Percentiles rank a stretch among this genome's conserved stretches.
Evolutionary conservation across 2,329 filamentous ascomycete genomes (phyloP).

Genomic region (Botrytis galanthina): DNA sequence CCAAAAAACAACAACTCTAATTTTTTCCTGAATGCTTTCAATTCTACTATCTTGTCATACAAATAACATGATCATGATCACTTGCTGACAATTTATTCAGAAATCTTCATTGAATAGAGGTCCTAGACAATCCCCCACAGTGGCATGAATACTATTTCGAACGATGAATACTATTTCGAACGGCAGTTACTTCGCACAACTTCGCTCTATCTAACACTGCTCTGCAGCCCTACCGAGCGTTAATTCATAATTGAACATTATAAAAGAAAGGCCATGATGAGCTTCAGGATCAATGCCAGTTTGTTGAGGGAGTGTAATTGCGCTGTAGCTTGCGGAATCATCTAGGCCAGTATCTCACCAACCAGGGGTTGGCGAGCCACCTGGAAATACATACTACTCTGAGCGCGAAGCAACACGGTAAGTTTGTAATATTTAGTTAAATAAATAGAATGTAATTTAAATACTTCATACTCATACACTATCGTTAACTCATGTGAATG

Average conservation of each 20-base stretch:
- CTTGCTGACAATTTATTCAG: conserved; percentile 54
- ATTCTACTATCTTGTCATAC: conserved; percentile 45
- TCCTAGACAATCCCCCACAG: not conserved
- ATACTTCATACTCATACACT: not conserved
- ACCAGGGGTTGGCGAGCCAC: not conserved
- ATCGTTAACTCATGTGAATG: not conserved
- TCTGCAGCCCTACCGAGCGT: not conserved
- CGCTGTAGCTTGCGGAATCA: not conserved
- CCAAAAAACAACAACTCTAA: conserved; percentile 43
- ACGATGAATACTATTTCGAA: not conserved
- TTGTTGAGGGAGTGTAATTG: not conserved
- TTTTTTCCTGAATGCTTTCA: conserved; percentile 42
- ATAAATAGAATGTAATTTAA: not conserved
- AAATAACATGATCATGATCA: conserved; percentile 35
- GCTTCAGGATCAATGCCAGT: not conserved
- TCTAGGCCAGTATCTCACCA: not conserved
- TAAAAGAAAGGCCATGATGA: not conserved
- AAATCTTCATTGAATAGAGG: conserved; percentile 36
- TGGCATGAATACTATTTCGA: not conserved
- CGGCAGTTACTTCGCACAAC: not conserved
- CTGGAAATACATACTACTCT: not conserved
- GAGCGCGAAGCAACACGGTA: not conserved
- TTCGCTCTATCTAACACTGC: not conserved
- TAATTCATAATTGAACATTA: not conserved
- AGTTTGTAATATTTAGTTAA: not conserved